These are phyloP conservation scores for Aspergillus floridensis DNA, from an alignment of 2,329 filamentous ascomycete species.

Conservation along the genomic window DNA sequence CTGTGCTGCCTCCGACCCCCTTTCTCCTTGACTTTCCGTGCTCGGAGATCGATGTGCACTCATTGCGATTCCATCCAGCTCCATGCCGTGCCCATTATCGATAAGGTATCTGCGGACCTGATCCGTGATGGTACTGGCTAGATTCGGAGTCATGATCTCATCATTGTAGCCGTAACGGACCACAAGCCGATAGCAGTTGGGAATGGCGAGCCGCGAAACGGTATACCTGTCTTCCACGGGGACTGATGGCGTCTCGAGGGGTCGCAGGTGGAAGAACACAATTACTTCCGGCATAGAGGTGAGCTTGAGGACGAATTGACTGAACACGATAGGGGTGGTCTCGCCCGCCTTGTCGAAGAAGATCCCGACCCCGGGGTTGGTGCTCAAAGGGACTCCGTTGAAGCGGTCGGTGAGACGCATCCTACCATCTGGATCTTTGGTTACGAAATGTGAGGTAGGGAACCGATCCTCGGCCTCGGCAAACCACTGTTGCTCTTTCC, in stretches of 20 bases:
- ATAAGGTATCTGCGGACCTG: conserved; percentile 56
- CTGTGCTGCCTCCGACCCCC: neutral
- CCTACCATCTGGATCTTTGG: neutral
- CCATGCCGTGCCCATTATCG: conserved; percentile 11
- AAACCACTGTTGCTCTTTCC: conserved; percentile 73
- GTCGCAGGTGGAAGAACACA: conserved; percentile 72
- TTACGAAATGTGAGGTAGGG: conserved; percentile 39
- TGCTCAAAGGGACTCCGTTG: conserved; percentile 42
- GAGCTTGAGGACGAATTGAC: conserved; percentile 71
- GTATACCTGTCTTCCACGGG: conserved; percentile 50
- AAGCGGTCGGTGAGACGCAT: conserved; percentile 24
- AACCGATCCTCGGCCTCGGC: conserved; percentile 63
- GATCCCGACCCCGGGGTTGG: conserved; percentile 61
- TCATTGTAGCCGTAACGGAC: conserved; percentile 73
- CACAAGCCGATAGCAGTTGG: conserved; percentile 66
- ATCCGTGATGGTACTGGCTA: conserved; percentile 60
- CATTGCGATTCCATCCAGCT: neutral
- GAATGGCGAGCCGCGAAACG: conserved; percentile 43
- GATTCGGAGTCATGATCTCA: conserved; percentile 63
- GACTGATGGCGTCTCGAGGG: conserved; percentile 59
- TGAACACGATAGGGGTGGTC: conserved; percentile 64
- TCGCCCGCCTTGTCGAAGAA: conserved; percentile 77
- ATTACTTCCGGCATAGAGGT: conserved; percentile 64
- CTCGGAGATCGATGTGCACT: conserved; percentile 4
- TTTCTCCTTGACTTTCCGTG: neutral